A percentile compares a stretch with the other conserved stretches of the same genome.
Conservation (phyloP, 2,329 filamentous ascomycete species). For the Thelonectria blattea region DNA sequence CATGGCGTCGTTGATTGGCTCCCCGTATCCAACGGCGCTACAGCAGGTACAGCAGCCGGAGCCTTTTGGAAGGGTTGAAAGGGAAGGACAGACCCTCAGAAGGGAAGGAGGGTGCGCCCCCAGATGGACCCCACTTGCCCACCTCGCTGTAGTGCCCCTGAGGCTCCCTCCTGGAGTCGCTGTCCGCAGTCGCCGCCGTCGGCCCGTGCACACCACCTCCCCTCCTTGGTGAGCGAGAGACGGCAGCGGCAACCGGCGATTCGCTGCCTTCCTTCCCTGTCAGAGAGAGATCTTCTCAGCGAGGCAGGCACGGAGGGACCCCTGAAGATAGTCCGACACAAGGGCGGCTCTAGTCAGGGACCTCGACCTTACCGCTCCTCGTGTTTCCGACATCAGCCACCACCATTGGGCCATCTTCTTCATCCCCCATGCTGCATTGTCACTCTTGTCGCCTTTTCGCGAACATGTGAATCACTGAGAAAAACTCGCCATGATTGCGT, state of each 20-base stretch:
- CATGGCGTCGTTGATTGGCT: constrained; percentile 12
- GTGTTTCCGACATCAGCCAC: background rate
- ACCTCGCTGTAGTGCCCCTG: background rate
- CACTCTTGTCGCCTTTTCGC: background rate
- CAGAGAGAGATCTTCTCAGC: background rate
- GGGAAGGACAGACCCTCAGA: background rate
- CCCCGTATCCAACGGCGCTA: constrained; percentile 6
- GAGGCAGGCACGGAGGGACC: background rate
- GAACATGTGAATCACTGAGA: background rate
- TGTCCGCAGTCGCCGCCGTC: background rate
- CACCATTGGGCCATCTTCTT: background rate
- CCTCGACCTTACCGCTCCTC: background rate
- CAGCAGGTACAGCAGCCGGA: background rate
- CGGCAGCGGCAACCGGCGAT: background rate
- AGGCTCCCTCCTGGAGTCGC: background rate
- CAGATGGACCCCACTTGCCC: no score
- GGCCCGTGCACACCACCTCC: no score
- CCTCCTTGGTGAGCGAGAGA: no score
- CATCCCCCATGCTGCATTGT: background rate
- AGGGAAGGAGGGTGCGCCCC: no score
- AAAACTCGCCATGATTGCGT: background rate
- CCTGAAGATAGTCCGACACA: background rate
- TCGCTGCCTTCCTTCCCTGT: background rate
- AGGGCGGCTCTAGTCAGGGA: background rate
- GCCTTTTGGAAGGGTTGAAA: background rate